A percentile compares a stretch with the other conserved stretches of the same genome.
Conservation (phyloP, 129 eudicot species). For the carrot (Daucus carota) region DNA sequence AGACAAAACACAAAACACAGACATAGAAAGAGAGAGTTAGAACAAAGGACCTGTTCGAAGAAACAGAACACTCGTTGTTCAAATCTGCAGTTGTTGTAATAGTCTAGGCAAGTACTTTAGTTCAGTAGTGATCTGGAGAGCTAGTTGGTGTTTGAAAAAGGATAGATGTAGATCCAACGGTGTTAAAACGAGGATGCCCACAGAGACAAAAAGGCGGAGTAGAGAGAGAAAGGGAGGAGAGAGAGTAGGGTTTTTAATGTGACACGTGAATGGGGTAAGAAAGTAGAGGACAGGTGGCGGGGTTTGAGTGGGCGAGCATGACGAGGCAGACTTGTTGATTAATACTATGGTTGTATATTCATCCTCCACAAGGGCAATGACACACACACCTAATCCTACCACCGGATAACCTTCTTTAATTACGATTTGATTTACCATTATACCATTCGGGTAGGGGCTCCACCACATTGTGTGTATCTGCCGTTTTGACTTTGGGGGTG, state of each 20-base stretch:
- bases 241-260: constrained; percentile 1
- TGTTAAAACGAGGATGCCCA: not conserved
- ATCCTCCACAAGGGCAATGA: not conserved
- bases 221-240: not conserved
- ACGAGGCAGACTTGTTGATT: not conserved
- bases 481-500: not conserved
- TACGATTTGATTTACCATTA: not conserved
- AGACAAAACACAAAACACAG: not conserved
- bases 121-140: not conserved
- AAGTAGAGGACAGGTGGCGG: not conserved
- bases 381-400: not conserved
- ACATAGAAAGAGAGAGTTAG: not conserved
- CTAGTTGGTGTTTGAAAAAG: not conserved
- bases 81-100: not conserved
- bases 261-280: constrained; percentile 3
- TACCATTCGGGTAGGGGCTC: not conserved
- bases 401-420: constrained; percentile 6
- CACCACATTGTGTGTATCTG: not conserved
- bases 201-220: not conserved
- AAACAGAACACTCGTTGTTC: not conserved
- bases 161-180: constrained; percentile 2
- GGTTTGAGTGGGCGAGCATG: not conserved
- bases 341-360: not conserved
- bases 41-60: not conserved
- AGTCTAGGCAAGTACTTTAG: not conserved